Evolutionary conservation across 306 rosid genomes (phyloP).

Genomic region (Trichosanthes cucumerina): DNA sequence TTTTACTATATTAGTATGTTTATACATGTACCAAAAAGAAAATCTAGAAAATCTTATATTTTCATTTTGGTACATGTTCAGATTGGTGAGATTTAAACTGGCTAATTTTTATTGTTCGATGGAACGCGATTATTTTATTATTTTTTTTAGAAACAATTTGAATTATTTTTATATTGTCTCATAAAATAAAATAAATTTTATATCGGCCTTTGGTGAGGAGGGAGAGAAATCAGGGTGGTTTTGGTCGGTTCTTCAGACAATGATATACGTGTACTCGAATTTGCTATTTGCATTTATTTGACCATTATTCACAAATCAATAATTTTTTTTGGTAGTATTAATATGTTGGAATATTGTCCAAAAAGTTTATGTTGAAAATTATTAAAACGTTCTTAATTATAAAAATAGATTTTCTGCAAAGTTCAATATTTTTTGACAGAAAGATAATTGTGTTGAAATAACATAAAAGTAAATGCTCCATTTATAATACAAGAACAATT

Average conservation of each 20-base stretch:
- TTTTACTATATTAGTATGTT: too few relatives aligned
- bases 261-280: background rate
- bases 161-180: background rate
- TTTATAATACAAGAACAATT: background rate
- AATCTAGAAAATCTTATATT: too few relatives aligned
- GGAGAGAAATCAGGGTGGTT: background rate
- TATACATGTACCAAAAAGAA: too few relatives aligned
- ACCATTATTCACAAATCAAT: background rate
- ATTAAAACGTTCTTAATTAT: background rate
- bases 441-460: background rate
- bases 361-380: background rate
- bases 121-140: too few relatives aligned
- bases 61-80: too few relatives aligned
- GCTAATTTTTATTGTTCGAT: background rate
- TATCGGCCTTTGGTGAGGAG: background rate
- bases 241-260: background rate
- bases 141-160: too few relatives aligned
- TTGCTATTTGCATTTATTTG: background rate
- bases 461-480: background rate
- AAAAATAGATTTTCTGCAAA: background rate
- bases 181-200: background rate
- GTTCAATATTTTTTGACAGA: background rate
- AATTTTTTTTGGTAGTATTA: background rate
- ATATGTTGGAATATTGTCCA: background rate
- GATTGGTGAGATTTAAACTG: background rate